These are phyloP conservation scores for Boletus reticulatus DNA, from an alignment of 768 basidiomycete genomes.

Conservation along the genomic window DNA sequence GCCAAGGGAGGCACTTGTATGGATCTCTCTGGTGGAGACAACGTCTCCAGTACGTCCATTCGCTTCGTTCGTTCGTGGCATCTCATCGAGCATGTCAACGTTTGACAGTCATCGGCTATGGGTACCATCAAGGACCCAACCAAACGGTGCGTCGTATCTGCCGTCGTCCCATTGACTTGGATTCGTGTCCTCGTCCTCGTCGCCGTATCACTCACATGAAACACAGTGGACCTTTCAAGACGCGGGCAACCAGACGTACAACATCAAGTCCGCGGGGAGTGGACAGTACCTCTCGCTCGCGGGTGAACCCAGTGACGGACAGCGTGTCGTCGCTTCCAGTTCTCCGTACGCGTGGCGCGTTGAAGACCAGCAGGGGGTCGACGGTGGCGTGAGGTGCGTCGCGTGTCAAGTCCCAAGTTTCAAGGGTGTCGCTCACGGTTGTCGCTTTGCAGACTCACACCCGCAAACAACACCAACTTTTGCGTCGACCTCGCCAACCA, in stretches of 20 bases:
- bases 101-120: conserved; percentile 48
- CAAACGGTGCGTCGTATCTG: conserved; percentile 45
- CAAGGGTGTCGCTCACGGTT: too few species aligned
- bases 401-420: not conserved
- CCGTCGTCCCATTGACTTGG: too few species aligned
- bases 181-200: too few species aligned
- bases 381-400: conserved; percentile 41
- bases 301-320: conserved; percentile 35
- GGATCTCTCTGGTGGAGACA: conserved; percentile 55
- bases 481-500: conserved; percentile 47
- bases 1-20: conserved; percentile 49
- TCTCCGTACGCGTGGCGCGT: conserved; percentile 48
- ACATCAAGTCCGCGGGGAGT: conserved; percentile 41
- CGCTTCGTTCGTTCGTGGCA: too few species aligned
- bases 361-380: conserved; percentile 41
- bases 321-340: conserved; percentile 36
- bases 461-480: conserved; percentile 37
- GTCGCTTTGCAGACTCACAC: conserved; percentile 38
- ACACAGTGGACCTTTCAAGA: conserved; percentile 46
- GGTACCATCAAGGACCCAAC: conserved; percentile 42
- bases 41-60: conserved; percentile 39
- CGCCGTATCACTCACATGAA: not conserved
- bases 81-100: not conserved
- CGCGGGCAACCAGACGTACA: conserved; percentile 28
- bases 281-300: conserved; percentile 42